Evolutionary conservation across 371 early-diverging fungal genomes (phyloP).

Genomic region (Apophysomyces ossiformis): DNA sequence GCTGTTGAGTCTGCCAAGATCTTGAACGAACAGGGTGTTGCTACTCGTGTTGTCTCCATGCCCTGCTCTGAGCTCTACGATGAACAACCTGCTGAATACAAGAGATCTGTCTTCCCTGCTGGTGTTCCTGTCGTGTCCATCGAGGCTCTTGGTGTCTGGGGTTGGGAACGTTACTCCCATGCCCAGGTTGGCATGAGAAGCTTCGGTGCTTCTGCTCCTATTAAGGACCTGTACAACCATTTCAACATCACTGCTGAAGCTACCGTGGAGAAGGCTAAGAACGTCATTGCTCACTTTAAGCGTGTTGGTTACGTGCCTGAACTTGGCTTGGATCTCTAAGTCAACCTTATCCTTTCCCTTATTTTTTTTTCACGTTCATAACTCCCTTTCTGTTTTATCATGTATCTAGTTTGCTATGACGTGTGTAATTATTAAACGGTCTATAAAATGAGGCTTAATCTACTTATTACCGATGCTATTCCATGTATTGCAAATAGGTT

Average conservation of each 20-base stretch:
- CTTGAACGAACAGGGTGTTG: conserved; percentile 58
- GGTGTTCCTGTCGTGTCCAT: conserved; percentile 84
- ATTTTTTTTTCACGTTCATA: conserved; percentile 1
- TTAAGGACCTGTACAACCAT: conserved; percentile 77
- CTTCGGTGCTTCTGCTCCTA: conserved; percentile 90
- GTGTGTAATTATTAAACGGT: conserved; percentile 7
- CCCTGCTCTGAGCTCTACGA: conserved; percentile 94
- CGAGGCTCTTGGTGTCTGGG: conserved; percentile 90
- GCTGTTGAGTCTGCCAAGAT: conserved; percentile 79
- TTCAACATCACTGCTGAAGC: conserved; percentile 83
- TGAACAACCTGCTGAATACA: conserved; percentile 85
- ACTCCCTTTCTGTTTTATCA: too few relatives aligned
- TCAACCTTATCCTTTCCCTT: neutral
- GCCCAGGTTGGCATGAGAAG: conserved; percentile 37
- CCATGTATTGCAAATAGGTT: too few relatives aligned
- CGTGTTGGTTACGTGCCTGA: conserved; percentile 56
- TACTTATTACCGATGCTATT: too few relatives aligned
- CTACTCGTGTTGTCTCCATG: conserved; percentile 91
- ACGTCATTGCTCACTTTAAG: conserved; percentile 78
- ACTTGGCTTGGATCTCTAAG: conserved; percentile 44
- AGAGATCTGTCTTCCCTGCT: conserved; percentile 75
- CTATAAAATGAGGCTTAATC: neutral
- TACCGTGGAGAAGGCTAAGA: conserved; percentile 79
- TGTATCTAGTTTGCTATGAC: conserved; percentile 1
- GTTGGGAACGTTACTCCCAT: conserved; percentile 91